A percentile compares a stretch with the other conserved stretches of the same genome.
These are phyloP conservation scores for Tuber microsphaerosporum DNA, from an alignment of 495 filamentous ascomycete species.

Conservation along the genomic window DNA sequence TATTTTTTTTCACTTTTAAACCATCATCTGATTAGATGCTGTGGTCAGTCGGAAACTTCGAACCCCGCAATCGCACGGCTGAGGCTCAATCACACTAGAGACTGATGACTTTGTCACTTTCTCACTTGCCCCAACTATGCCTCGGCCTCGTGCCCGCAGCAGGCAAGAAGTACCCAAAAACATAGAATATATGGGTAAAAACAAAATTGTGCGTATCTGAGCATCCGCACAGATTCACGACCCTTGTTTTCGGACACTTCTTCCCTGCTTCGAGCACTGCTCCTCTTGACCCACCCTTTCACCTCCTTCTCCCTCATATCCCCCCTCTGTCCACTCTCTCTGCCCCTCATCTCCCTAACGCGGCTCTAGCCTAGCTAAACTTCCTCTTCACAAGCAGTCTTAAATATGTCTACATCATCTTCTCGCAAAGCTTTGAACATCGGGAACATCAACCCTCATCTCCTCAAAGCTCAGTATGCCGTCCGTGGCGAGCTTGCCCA, in stretches of 20 bases:
- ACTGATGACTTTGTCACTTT: background rate
- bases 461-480: conserved; percentile 83
- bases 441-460: conserved; percentile 84
- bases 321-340: background rate
- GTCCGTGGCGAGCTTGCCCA: conserved; percentile 92
- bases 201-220: background rate
- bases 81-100: background rate
- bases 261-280: background rate
- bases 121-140: background rate
- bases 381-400: background rate
- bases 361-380: background rate
- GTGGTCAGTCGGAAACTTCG: background rate
- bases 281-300: background rate
- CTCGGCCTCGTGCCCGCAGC: background rate
- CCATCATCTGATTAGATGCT: background rate
- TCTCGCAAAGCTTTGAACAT: conserved; percentile 59
- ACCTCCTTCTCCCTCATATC: background rate
- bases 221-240: background rate
- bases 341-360: conserved; percentile 6
- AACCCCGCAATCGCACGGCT: background rate
- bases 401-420: conserved; percentile 51
- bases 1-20: background rate
- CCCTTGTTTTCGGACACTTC: background rate
- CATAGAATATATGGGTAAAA: no score
- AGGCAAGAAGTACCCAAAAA: background rate